Evolutionary conservation across 1,284 basidiomycete genomes (phyloP).

Genomic region (Papiliotrema flavescens): DNA sequence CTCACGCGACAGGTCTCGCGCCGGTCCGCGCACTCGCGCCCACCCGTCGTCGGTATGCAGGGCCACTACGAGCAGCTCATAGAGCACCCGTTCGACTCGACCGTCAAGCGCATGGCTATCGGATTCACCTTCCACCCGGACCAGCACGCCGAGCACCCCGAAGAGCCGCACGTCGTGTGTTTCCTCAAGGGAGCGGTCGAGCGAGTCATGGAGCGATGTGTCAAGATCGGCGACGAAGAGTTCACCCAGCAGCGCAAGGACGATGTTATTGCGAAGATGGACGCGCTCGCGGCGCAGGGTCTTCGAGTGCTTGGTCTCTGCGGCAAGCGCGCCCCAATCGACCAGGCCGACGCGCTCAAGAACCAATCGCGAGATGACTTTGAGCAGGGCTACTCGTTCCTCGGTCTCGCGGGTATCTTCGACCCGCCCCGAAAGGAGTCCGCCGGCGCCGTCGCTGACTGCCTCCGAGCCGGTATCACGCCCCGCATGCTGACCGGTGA

Average conservation of each 20-base stretch:
- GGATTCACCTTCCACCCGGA: conserved; percentile 45
- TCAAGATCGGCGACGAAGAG: conserved; percentile 36
- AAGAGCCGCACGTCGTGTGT: conserved; percentile 34
- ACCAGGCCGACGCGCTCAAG: conserved; percentile 40
- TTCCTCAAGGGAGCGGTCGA: conserved; percentile 64
- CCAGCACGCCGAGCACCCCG: conserved; percentile 7
- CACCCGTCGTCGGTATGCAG: conserved; percentile 17
- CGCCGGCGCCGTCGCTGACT: conserved; percentile 59
- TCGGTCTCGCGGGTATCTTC: conserved; percentile 63
- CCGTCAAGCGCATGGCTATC: conserved; percentile 62
- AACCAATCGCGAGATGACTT: conserved; percentile 53
- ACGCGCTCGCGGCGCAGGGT: conserved; percentile 58
- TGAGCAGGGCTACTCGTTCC: conserved; percentile 59
- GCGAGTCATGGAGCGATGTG: conserved; percentile 58
- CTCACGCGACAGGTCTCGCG: conserved; percentile 14
- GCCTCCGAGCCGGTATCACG: conserved; percentile 62
- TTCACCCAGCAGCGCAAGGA: conserved; percentile 39
- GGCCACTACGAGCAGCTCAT: conserved; percentile 48
- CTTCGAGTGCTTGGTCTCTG: conserved; percentile 53
- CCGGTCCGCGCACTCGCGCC: conserved; percentile 20
- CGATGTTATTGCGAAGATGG: conserved; percentile 53
- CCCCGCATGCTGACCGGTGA: conserved; percentile 62
- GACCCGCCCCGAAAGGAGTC: conserved; percentile 70
- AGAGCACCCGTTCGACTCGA: conserved; percentile 61
- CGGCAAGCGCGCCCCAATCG: conserved; percentile 48